Percentiles rank a stretch among this genome's conserved stretches.
Evolutionary conservation across 2,329 filamentous ascomycete genomes (phyloP).

Genomic region (Didymella segeticola): DNA sequence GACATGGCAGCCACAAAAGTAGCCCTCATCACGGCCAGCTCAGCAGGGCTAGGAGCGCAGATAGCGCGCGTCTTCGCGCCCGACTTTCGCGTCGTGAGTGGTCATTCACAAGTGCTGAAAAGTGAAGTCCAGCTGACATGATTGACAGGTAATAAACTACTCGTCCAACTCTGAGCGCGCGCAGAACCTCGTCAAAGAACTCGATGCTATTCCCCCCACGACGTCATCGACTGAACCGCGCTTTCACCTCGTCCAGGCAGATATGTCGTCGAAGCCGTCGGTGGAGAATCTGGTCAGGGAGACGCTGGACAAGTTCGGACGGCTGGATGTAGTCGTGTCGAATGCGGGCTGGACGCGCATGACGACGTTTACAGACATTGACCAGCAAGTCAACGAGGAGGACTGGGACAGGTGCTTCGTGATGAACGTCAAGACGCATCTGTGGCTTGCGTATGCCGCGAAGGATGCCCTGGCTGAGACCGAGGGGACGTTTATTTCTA

Average conservation of each 20-base stretch:
- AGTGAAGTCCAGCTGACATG: background rate
- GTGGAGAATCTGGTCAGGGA: conserved; percentile 54
- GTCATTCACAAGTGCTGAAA: background rate
- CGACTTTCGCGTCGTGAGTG: conserved; percentile 54
- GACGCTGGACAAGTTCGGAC: conserved; percentile 54
- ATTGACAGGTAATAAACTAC: conserved; percentile 55
- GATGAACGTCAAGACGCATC: conserved; percentile 64
- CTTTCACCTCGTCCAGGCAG: conserved; percentile 55
- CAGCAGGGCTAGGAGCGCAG: conserved; percentile 57
- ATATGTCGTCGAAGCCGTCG: conserved; percentile 52
- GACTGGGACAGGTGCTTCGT: conserved; percentile 72
- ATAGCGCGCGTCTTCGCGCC: conserved; percentile 55
- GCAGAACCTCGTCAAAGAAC: conserved; percentile 50
- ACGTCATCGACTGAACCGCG: conserved; percentile 40
- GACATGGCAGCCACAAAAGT: conserved; percentile 51
- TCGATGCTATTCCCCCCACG: conserved; percentile 47
- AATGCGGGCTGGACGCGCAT: conserved; percentile 70
- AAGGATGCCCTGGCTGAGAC: conserved; percentile 65
- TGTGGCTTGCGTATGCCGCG: conserved; percentile 63
- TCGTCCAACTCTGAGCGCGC: conserved; percentile 54
- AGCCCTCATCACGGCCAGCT: conserved; percentile 57
- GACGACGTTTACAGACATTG: conserved; percentile 63
- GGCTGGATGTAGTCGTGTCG: conserved; percentile 56
- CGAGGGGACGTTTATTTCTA: conserved; percentile 68
- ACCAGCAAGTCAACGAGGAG: conserved; percentile 64